These are phyloP conservation scores for Colletotrichum costaricense DNA, from an alignment of 2,329 filamentous ascomycete genomes.

Conservation along the genomic window DNA sequence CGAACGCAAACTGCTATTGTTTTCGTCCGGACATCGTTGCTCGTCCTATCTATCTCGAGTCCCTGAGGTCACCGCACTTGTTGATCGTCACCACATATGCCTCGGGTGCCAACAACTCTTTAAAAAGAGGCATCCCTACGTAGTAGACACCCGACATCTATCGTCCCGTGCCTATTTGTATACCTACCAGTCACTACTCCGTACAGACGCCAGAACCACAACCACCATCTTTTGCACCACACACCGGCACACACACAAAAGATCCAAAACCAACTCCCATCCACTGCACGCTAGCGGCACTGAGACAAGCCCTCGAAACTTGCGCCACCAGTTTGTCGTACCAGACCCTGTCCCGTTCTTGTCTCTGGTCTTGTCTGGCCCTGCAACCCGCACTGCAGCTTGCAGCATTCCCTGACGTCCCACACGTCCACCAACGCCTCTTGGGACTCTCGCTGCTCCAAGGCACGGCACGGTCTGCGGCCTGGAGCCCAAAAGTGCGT, in stretches of 20 bases:
- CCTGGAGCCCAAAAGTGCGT: background rate
- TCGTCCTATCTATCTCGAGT: background rate
- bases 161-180: background rate
- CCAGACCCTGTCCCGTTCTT: conserved; percentile 14
- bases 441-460: background rate
- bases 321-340: conserved; percentile 25
- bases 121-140: background rate
- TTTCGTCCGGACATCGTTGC: conserved; percentile 4
- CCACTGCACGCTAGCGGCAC: conserved; percentile 19
- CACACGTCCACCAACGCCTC: background rate
- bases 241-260: background rate
- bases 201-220: background rate
- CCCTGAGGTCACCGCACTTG: background rate
- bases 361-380: background rate
- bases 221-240: background rate
- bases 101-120: background rate
- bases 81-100: background rate
- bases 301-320: conserved; percentile 27
- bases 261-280: conserved; percentile 1
- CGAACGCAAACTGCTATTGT: background rate
- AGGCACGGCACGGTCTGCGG: background rate
- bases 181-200: no score
- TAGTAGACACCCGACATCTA: background rate
- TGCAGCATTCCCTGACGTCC: background rate
- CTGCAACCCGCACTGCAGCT: conserved; percentile 13